These are phyloP conservation scores for Volvox reticuliferus DNA, from an alignment of 139 green algal species.

Conservation along the genomic window DNA sequence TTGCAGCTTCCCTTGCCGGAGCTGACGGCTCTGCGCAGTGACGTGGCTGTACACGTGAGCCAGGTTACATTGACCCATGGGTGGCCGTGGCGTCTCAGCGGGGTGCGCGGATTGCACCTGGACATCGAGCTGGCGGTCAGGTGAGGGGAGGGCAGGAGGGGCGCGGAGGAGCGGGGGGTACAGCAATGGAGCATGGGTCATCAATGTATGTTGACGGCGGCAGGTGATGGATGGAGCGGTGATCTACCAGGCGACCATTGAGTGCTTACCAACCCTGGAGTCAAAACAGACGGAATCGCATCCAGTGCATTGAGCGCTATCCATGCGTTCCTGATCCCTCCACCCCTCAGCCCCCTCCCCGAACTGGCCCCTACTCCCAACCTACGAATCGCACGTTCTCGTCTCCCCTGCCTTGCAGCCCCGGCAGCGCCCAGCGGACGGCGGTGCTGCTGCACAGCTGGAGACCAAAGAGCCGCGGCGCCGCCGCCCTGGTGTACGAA, in stretches of 20 bases:
- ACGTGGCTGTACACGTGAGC: conserved; percentile 19
- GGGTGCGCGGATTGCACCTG: conserved; percentile 58
- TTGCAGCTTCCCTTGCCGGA: conserved; percentile 54
- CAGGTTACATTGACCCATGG: conserved; percentile 15
- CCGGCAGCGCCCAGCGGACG: conserved; percentile 22
- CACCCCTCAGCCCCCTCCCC: conserved; percentile 43
- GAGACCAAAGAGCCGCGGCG: conserved; percentile 67
- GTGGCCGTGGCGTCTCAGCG: conserved; percentile 35
- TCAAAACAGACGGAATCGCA: neutral
- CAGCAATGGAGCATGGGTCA: too few relatives aligned
- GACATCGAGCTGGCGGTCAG: conserved; percentile 64
- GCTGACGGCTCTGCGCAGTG: conserved; percentile 49
- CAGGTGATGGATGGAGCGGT: neutral
- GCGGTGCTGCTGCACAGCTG: conserved; percentile 74
- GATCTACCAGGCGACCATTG: neutral
- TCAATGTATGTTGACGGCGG: neutral
- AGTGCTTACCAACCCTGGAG: neutral
- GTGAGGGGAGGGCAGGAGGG: neutral
- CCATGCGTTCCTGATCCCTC: neutral
- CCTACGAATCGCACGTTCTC: neutral
- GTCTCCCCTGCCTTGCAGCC: neutral
- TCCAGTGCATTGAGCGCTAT: neutral
- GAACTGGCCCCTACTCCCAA: conserved; percentile 41
- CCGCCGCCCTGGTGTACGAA: conserved; percentile 77
- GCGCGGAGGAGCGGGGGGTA: neutral